Base-by-base conservation (phyloP, 345 rosid species). In the Limnanthes douglasii region DNA sequence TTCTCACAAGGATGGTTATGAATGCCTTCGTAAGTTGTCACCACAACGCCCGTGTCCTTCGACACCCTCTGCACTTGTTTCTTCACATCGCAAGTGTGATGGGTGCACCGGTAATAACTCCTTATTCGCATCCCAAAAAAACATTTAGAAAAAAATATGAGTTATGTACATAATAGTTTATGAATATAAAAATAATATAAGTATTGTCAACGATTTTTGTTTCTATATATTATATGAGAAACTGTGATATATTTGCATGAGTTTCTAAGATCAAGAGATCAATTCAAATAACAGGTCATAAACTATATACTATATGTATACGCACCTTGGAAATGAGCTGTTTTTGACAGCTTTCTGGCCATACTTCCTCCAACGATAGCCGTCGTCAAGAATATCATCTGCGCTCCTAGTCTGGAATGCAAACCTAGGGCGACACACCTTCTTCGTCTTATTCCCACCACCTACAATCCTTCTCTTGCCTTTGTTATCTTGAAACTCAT, bases 1-100 rank as follows among this genome's bases (percentile, higher is more conserved):
- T 75, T 66, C 57, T 79, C 93, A 17, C 74, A 75, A 6, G 93
- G 93, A 61, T 79, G 93, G 40, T 79, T 67, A 24, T 75, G 93
- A 37, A 70, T 42, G 47, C 86, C 93, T 24, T 75, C 93, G 29
- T 75, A 80, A 5, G 86, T 75, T 2, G 80, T 80, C 35, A 75
- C 77, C 16, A 80, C 93, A n/a, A 75, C 57, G 70, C 65, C 56
- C 3, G 70, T 70, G 64, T 72, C 83, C 26, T 68, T 70, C 0
- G 83, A 70, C 9, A 75, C 53, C 61, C 86, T 75, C 21, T 70
- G 93, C 6, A 80, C 83, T 44, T 80, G 86, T 52, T 80, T 80
- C 74, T 75, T 75, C 63, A 80, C 86, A 45, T 56, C 65, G 70
- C 86, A 80, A 49, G 81, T 67, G 54, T 75, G 75, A 50, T 76